Conservation (phyloP, 1,284 basidiomycete species). For the Coriolopsis trogii region DNA sequence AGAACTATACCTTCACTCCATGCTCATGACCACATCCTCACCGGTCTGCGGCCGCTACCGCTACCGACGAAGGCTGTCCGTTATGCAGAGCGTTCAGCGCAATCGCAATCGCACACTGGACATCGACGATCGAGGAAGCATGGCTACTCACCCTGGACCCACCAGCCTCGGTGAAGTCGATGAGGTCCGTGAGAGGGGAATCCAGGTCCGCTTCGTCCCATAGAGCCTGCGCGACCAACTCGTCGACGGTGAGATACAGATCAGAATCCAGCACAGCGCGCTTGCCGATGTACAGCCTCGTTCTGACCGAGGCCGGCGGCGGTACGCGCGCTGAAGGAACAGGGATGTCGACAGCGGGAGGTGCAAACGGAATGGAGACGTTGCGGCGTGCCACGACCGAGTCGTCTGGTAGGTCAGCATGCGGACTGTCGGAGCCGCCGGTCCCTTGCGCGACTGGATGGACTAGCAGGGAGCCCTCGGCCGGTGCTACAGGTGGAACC, state of each 20-base stretch:
- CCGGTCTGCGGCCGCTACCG: not conserved
- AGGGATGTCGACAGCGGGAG: too few relatives aligned
- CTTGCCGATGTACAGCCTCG: conserved; percentile 17
- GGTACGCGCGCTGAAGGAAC: too few relatives aligned
- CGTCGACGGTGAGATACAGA: conserved; percentile 13
- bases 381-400: too few relatives aligned
- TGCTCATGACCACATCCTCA: not conserved
- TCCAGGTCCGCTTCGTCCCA: not conserved
- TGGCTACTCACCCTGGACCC: not conserved
- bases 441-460: too few relatives aligned
- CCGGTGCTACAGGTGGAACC: too few relatives aligned
- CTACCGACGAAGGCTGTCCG: not conserved
- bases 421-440: too few relatives aligned
- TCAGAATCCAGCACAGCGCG: conserved; percentile 9
- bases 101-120: conserved; percentile 21
- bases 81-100: conserved; percentile 9
- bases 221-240: conserved; percentile 2
- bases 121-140: conserved; percentile 7
- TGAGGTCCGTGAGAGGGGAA: conserved; percentile 2
- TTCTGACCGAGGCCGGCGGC: too few relatives aligned
- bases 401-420: too few relatives aligned
- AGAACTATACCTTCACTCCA: too few relatives aligned
- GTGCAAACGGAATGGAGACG: not conserved
- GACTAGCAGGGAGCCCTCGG: too few relatives aligned
- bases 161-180: not conserved